Evolutionary conservation across 441 rosid genomes (phyloP), one percentile per base, ranked within the genome.

Genomic region (Bocquillonia castaneifolia): DNA sequence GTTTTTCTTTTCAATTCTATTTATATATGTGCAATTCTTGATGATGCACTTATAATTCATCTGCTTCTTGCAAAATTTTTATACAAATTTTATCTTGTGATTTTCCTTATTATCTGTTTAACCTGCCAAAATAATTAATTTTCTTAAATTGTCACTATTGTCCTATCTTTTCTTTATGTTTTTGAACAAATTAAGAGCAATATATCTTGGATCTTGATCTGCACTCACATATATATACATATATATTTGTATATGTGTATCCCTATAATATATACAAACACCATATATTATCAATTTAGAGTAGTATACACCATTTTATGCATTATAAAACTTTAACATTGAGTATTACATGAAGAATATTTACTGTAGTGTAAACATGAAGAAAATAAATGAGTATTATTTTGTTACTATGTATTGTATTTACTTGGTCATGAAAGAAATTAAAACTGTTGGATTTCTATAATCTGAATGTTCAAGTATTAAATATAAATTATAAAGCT

Each of bases 151-250:
- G 44, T 45, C 3, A 45, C 3, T 17, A 17, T 10, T 50, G n/a
- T 15, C 2, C 14, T 15, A 2, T 45, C 2, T 45, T 18, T 10
- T 20, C 37, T 4, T 55, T 6, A 3, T 55, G n/a, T n/a, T 28
- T 29, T 29, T 29, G 0, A 3, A 3, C 9, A 53, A 53, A 45
- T 15, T 9, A 51, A 51, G 32, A 9, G 32, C 31, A 55, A 28
- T 28, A 28, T 23, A 29, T 55, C 37, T 53, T 55, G 18, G 59
- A 55, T 55, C 59, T 55, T 29, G 59, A 55, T 29, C 59, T 28
- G 20, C 37, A 55, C 13, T 22, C 7, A 17, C 13, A 28, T 17
- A 22, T 8, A 10, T 14, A 53, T 25, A 23, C 10, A 25, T 26
- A 23, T 10, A 53, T 53, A 3, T 3, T 53, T 23, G 10, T 17